Evolutionary conservation across 257 asterid genomes (phyloP).

Genomic region (Gynochthodes officinalis): DNA sequence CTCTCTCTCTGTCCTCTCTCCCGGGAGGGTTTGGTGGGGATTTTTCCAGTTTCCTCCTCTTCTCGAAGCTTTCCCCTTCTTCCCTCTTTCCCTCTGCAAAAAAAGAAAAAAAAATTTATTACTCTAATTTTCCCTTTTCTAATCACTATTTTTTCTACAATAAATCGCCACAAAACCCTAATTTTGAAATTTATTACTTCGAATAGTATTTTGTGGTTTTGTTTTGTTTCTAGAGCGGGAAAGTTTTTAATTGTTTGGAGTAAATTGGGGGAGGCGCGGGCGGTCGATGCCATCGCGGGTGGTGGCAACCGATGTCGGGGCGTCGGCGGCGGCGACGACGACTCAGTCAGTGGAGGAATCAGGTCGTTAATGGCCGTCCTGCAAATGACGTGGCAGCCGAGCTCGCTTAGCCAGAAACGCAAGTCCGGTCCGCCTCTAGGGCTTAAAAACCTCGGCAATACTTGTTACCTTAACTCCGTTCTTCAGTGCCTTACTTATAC

Average conservation of each 20-base stretch:
- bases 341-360: slow-evolving; percentile 39
- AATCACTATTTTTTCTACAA: neutral
- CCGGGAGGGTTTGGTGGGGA: slow-evolving; percentile 19
- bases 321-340: slow-evolving; percentile 22
- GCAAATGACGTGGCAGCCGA: slow-evolving; percentile 99
- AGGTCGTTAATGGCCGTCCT: slow-evolving; percentile 70
- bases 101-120: no score
- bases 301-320: slow-evolving; percentile 21
- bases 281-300: slow-evolving; percentile 28
- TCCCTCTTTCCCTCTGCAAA: neutral
- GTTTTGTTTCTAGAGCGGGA: neutral
- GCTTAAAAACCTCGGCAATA: slow-evolving; percentile 88
- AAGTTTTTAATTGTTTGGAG: neutral
- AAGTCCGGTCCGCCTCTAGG: slow-evolving; percentile 91
- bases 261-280: slow-evolving; percentile 13
- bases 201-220: neutral
- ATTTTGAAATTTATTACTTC: neutral
- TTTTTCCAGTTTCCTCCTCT: slow-evolving; percentile 19
- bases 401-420: slow-evolving; percentile 65
- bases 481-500: slow-evolving; percentile 98
- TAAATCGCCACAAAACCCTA: slow-evolving; percentile 7
- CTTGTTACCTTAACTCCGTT: slow-evolving; percentile 95
- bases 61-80: slow-evolving; percentile 11
- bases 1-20: neutral
- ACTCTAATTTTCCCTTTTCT: neutral